Base-by-base conservation (phyloP, 345 rosid species). In the Salix caprea region DNA sequence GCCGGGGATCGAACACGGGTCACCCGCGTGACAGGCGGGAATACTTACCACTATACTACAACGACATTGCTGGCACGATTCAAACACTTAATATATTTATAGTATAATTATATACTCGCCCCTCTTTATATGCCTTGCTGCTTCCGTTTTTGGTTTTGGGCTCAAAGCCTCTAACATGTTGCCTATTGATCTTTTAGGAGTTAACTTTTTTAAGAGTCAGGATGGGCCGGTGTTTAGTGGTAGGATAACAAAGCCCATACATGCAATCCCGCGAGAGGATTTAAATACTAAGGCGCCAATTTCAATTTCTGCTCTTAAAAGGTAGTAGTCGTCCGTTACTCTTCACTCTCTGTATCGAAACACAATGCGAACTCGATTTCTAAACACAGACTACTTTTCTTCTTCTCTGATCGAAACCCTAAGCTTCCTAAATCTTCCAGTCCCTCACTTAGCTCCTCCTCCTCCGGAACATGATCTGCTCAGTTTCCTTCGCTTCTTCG, bases 1-100 rank as follows among this genome's bases (percentile, higher is more conserved):
- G 93, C 95, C 91, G 93, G 96, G 90, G 91, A 89, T 91, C 97
- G 96, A 92, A 90, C 94, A 88, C 93, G 91, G 92, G 94, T 90
- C 96, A 76, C 91, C 91, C 93, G 90, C 87, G 93, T 93, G 96
- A 93, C 92, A 89, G 94, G 89, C 91, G 86, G 50, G 48, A 46
- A 71, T 50, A 72, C 67, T 69, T 0, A 72, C 67, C 71, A 54
- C 65, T 66, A 65, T 66, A 72, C 58, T 50, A 48, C 76, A 65
- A 78, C 69, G 77, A 66, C 77, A 16, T 46, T 24, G 0, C 1
- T n/a, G 61, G 1, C 0, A 1, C 0, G 3, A 0, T 4, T 2
- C 2, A 11, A 2, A 42, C 13, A 2, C 1, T 2, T 0, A 2
- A 2, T 10, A 0, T 0, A 40, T 0, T 10, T 40, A 10, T 2